Percentiles rank a stretch among this genome's conserved stretches.
Evolutionary conservation across 2,329 filamentous ascomycete species (phyloP).

Genomic region (Neofusicoccum parvum): DNA sequence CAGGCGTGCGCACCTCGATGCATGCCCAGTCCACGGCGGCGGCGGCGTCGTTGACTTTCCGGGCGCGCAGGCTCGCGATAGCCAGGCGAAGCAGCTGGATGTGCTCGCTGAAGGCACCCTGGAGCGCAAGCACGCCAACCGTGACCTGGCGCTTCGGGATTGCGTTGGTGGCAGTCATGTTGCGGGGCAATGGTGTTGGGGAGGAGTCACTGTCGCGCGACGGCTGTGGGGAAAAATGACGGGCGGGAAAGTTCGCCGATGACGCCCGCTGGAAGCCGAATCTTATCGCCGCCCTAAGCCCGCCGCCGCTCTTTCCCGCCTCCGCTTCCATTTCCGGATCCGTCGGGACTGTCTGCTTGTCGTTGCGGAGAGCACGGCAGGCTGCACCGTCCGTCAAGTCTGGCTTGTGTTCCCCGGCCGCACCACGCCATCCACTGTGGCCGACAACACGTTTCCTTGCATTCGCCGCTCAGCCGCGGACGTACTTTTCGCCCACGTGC

Average conservation of each 20-base stretch:
- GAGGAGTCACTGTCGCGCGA: conserved; percentile 7
- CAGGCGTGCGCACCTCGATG: conserved; percentile 76
- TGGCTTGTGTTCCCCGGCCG: too few relatives aligned
- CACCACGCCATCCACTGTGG: too few relatives aligned
- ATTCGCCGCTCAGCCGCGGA: too few relatives aligned
- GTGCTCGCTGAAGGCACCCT: conserved; percentile 93
- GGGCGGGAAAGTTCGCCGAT: conserved; percentile 7
- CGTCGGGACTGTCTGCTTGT: not conserved
- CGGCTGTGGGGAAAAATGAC: not conserved
- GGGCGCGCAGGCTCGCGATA: conserved; percentile 50
- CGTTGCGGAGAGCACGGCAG: not conserved
- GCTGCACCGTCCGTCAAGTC: too few relatives aligned
- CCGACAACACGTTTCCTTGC: too few relatives aligned
- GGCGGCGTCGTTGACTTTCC: conserved; percentile 26
- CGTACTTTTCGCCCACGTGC: too few relatives aligned
- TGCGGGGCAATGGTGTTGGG: not conserved
- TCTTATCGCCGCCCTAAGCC: conserved; percentile 13
- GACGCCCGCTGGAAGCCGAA: conserved; percentile 7
- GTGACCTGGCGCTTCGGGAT: conserved; percentile 40
- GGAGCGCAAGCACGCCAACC: conserved; percentile 72
- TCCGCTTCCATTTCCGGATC: not conserved
- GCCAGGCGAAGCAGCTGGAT: conserved; percentile 73
- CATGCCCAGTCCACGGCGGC: conserved; percentile 57
- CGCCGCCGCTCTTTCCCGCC: not conserved
- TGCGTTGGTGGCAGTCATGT: conserved; percentile 14